These are phyloP conservation scores for Neopestalotiopsis sp. DNA, from an alignment of 2,329 filamentous ascomycete species.

Conservation along the genomic window DNA sequence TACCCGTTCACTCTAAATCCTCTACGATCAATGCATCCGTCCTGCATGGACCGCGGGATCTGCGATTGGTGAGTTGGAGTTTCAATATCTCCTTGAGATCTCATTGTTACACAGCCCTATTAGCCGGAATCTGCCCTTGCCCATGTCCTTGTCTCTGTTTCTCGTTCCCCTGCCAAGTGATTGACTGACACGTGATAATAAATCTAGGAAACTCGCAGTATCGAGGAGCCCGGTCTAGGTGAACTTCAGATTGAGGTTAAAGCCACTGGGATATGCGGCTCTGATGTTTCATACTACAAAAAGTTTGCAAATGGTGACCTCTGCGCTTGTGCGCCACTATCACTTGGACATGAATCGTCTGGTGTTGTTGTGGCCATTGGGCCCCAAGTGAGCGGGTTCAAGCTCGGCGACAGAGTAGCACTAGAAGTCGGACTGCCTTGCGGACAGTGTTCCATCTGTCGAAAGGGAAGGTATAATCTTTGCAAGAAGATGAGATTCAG, in stretches of 20 bases:
- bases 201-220: slow-evolving; percentile 54
- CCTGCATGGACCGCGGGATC: slow-evolving; percentile 61
- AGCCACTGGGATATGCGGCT: slow-evolving; percentile 72
- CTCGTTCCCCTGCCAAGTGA: not conserved
- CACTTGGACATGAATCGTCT: slow-evolving; percentile 68
- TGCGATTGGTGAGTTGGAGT: slow-evolving; percentile 57
- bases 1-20: slow-evolving; percentile 48
- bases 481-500: slow-evolving; percentile 67
- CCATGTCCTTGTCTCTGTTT: slow-evolving; percentile 9
- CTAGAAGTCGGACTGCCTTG: slow-evolving; percentile 46
- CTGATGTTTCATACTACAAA: slow-evolving; percentile 74
- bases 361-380: slow-evolving; percentile 64
- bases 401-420: slow-evolving; percentile 60
- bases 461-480: slow-evolving; percentile 63
- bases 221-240: slow-evolving; percentile 51
- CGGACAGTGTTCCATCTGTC: slow-evolving; percentile 45
- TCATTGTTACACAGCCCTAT: slow-evolving; percentile 37
- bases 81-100: slow-evolving; percentile 23
- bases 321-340: slow-evolving; percentile 68
- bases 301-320: slow-evolving; percentile 76
- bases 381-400: slow-evolving; percentile 56
- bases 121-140: slow-evolving; percentile 16
- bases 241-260: slow-evolving; percentile 71
- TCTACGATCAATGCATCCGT: slow-evolving; percentile 59
- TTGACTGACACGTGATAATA: slow-evolving; percentile 21